Conservation (phyloP, 805 yeast genomes). For the Blastobotrys robertii region DNA sequence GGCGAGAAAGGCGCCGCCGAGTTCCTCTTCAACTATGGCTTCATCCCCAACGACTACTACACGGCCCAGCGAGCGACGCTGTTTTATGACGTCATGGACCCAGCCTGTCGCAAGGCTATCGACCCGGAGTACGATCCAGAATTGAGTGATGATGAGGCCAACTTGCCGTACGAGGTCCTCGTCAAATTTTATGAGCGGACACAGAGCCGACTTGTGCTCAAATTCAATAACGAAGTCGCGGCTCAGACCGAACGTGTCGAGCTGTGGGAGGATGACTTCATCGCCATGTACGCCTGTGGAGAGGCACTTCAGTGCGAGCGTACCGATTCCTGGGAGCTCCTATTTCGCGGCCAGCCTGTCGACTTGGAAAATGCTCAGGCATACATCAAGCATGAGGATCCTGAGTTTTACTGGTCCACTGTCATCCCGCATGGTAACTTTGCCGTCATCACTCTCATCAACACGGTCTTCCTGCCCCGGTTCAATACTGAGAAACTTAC, state of each 20-base stretch:
- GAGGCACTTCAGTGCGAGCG: constrained; percentile 15
- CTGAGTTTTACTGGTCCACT: constrained; percentile 1
- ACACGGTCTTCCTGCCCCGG: neutral
- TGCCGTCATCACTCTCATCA: constrained; percentile 1
- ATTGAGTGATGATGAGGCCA: constrained; percentile 1
- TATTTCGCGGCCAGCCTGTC: constrained; percentile 14
- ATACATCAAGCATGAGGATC: constrained; percentile 1
- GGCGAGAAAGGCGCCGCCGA: constrained; percentile 30
- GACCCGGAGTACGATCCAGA: constrained; percentile 14
- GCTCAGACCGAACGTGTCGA: neutral
- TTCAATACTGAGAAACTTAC: neutral
- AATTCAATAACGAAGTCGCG: neutral
- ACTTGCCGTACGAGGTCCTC: constrained; percentile 15
- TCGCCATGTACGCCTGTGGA: constrained; percentile 17
- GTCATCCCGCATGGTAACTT: constrained; percentile 5
- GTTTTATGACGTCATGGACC: constrained; percentile 15
- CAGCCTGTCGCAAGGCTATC: constrained; percentile 12
- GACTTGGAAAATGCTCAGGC: constrained; percentile 12
- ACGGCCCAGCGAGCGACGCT: constrained; percentile 8
- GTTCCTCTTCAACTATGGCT: constrained; percentile 32
- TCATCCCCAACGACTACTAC: constrained; percentile 21
- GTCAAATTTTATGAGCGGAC: constrained; percentile 17
- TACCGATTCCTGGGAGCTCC: constrained; percentile 15
- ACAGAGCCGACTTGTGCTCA: constrained; percentile 8
- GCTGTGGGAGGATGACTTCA: constrained; percentile 18